Base-by-base conservation (phyloP, 495 filamentous ascomycete genomes). In the Neurospora terricola region DNA sequence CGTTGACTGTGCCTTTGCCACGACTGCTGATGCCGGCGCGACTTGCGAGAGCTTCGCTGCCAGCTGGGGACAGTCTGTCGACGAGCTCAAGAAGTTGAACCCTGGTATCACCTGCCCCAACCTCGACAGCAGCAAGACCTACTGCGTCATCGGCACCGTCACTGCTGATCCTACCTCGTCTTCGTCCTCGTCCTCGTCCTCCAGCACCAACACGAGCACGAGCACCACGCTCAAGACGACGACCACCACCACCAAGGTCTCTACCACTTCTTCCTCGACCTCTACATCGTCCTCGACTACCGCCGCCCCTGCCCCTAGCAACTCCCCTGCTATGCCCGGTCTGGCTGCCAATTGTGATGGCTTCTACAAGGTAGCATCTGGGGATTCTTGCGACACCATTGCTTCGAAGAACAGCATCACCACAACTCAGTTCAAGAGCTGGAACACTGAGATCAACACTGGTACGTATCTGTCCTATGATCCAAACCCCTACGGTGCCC, bases 301-400 rank as follows among this genome's bases (percentile, higher is more conserved):
- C 7, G 14, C 70, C 11, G 30, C 27, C 8, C 40, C 42, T 23
- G 37, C 70, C 16, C 43, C 42, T 6, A 71, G 43, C 70, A 71
- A 71, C 70, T 59, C 77, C 14, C 82, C 83, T 6, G 75, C 70
- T 11, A 77, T 80, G 78, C 77, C 80, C 8, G 81, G 81, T 34
- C 80, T 82, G 39, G 76, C 77, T 12, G 70, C 21, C 38, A 80
- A 80, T 73, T 88, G 86, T 76, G 74, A 81, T 71, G 74, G 78
- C 34, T 87, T 84, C 75, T 79, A 84, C 76, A 75, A 79, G 38
- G 81, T 86, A 11, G 37, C 72, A n/a, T 54, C 69, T 1, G 84
- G 83, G 43, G 85, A 87, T 69, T 78, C 75, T 71, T 88, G 86
- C 74, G 70, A 71, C 2, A 77, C 76, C 38, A 79, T 88, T 45